A percentile compares a stretch with the other conserved stretches of the same genome.
Conservation (phyloP, 495 filamentous ascomycete species). For the Tuber calosporum region DNA sequence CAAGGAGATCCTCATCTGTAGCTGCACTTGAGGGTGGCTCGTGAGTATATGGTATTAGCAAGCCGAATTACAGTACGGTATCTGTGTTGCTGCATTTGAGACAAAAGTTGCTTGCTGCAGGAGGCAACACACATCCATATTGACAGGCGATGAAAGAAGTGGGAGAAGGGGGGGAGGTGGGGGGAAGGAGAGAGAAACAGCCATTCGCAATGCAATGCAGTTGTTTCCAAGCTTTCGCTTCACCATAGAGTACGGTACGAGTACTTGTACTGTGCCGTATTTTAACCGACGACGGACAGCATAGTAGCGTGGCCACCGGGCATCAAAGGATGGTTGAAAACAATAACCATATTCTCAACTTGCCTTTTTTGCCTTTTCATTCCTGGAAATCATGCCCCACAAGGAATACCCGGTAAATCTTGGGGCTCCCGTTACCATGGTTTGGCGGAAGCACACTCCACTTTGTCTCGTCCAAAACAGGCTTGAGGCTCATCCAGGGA, state of each 20-base stretch:
- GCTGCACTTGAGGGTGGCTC: background rate
- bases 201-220: background rate
- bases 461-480: slow-evolving; percentile 13
- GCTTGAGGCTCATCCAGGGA: slow-evolving; percentile 16
- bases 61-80: background rate
- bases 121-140: background rate
- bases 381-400: slow-evolving; percentile 22
- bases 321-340: background rate
- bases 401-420: slow-evolving; percentile 31
- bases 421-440: slow-evolving; percentile 31
- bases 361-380: slow-evolving; percentile 14
- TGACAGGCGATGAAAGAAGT: background rate
- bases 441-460: slow-evolving; percentile 19
- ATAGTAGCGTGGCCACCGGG: background rate
- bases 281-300: slow-evolving; percentile 9
- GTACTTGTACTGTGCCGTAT: too few species aligned
- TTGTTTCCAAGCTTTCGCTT: background rate
- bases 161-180: background rate
- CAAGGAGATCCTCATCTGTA: slow-evolving; percentile 21
- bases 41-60: background rate
- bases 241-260: too few species aligned
- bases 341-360: background rate
- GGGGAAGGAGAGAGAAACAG: background rate
- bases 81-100: slow-evolving; percentile 1
- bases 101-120: slow-evolving; percentile 1